phyloP scores from a whole-genome alignment of 2,329 filamentous ascomycete genomes.

The Calonectria crousiana region DNA sequence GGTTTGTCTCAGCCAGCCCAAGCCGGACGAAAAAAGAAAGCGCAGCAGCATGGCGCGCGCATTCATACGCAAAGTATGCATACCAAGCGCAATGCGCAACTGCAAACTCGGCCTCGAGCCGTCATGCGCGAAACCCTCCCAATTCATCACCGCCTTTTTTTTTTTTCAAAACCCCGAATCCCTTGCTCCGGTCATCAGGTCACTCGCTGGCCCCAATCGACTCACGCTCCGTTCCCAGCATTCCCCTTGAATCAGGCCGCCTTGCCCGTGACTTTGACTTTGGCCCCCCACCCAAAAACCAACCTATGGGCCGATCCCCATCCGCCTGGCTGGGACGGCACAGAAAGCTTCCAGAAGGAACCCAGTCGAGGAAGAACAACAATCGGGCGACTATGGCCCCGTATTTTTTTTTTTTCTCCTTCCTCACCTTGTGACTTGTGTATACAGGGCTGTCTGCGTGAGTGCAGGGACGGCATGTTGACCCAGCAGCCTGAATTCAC shows the following conservation, averaged over 20 bases:
- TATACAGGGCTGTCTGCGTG: background rate
- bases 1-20: conserved; percentile 8
- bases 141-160: background rate
- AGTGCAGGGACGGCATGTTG: background rate
- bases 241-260: background rate
- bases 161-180: background rate
- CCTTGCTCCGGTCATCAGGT: conserved; percentile 3
- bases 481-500: background rate
- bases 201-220: conserved; percentile 7
- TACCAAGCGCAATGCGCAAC: background rate
- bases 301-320: conserved; percentile 7
- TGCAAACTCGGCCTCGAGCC: background rate
- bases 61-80: background rate
- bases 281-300: background rate
- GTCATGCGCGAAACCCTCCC: background rate
- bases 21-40: background rate
- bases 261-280: conserved; percentile 6
- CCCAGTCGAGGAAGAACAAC: background rate
- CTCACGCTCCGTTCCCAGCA: conserved; percentile 5
- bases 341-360: conserved; percentile 12
- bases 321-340: conserved; percentile 9
- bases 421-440: background rate
- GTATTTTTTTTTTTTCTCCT: background rate
- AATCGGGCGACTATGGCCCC: background rate
- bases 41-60: background rate